Evolutionary conservation across 352 stramenopile species (phyloP), one percentile per base, ranked within the genome.

Genomic region (Globisporangium okanoganense): DNA sequence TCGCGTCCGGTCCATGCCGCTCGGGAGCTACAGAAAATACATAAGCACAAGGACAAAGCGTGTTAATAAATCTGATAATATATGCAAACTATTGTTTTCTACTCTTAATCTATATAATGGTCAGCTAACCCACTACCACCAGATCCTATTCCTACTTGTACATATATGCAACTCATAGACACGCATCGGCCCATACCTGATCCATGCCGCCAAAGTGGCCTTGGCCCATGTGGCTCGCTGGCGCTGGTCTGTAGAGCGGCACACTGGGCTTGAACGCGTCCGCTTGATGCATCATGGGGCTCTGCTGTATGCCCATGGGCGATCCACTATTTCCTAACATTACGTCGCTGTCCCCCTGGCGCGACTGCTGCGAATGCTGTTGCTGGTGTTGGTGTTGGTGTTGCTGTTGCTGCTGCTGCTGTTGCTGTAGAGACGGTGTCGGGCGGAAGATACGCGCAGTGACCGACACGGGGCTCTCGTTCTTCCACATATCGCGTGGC

Each of bases 401-500:
- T 25, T 81, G 64, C 8, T 75, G 62, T n/a, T 75, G 59, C 53
- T 70, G 61, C 36, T 61, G 52, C 27, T 57, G 49, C 10, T 41
- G n/a, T 35, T 44, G 49, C 9, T 56, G 56, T 18, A 52, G 33
- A 2, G 56, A 31, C 27, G 71, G 66, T 47, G 70, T 65, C 4
- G 69, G 65, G 16, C 75, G 78, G 58, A 82, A 87, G 47, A 87
- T 83, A 13, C 71, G 73, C n/a, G 78, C 73, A 53, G 73, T 75
- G 24, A 87, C 78, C 8, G 78, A 87, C 58, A 87, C 78, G 43
- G 78, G 78, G 47, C 78, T 87, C 33, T 87, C 75, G 24, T 75
- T 83, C 61, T 82, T 82, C 78, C 78, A 87, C 60, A 78, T 57
- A 44, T 85, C 76, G 53, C 76, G 76, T 58, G 82, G 76, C 13